These are phyloP conservation scores for Epichloe typhina DNA, from an alignment of 2,329 filamentous ascomycete species.

Conservation along the genomic window DNA sequence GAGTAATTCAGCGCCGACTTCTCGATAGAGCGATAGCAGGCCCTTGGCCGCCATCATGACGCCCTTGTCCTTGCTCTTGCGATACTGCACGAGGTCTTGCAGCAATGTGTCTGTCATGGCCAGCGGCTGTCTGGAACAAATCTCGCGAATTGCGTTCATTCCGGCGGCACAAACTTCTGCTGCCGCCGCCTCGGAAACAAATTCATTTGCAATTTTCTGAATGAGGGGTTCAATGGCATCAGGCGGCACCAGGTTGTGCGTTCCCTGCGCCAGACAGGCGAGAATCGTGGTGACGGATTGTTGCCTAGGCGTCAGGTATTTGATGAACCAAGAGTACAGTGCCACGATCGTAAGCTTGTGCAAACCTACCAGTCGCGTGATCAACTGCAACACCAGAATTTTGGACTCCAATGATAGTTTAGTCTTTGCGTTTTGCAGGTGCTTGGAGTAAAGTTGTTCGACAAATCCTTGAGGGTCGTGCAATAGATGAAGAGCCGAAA, in stretches of 20 bases:
- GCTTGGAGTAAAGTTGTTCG: slow-evolving; percentile 79
- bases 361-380: slow-evolving; percentile 80
- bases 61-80: slow-evolving; percentile 95
- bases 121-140: slow-evolving; percentile 84
- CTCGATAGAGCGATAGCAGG: slow-evolving; percentile 77
- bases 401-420: slow-evolving; percentile 82
- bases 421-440: slow-evolving; percentile 74
- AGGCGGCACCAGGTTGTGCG: slow-evolving; percentile 81
- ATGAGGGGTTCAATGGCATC: slow-evolving; percentile 84
- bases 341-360: slow-evolving; percentile 84
- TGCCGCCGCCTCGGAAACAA: slow-evolving; percentile 87
- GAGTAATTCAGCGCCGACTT: slow-evolving; percentile 79
- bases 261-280: slow-evolving; percentile 81
- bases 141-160: slow-evolving; percentile 86
- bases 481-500: slow-evolving; percentile 85
- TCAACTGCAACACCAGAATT: slow-evolving; percentile 76
- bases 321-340: slow-evolving; percentile 93
- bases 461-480: slow-evolving; percentile 92
- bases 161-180: slow-evolving; percentile 84
- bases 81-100: slow-evolving; percentile 90
- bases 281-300: slow-evolving; percentile 86
- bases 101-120: slow-evolving; percentile 93
- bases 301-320: slow-evolving; percentile 78
- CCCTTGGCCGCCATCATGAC: slow-evolving; percentile 98
- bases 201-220: slow-evolving; percentile 95